These are phyloP conservation scores for Penicillium oxalicum DNA, from an alignment of 2,329 filamentous ascomycete genomes.

Conservation along the genomic window DNA sequence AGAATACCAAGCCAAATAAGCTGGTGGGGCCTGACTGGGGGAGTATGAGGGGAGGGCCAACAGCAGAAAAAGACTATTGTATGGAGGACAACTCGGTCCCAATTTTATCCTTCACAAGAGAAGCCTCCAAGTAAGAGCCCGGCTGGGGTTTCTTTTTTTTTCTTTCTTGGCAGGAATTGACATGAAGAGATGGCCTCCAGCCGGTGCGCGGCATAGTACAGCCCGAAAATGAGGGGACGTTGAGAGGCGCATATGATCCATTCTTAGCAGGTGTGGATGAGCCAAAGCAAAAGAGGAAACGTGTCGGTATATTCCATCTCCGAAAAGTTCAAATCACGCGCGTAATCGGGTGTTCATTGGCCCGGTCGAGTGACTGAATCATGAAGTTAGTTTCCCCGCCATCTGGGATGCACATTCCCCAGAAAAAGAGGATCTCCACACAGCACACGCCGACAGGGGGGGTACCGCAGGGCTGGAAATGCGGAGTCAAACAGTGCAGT, in stretches of 20 bases:
- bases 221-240: too few species aligned
- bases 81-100: too few species aligned
- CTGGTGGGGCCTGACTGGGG: too few species aligned
- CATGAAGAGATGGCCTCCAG: too few species aligned
- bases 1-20: conserved; percentile 2
- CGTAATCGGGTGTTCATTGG: conserved; percentile 2
- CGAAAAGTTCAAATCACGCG: not conserved
- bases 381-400: not conserved
- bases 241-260: too few species aligned
- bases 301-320: conserved; percentile 7
- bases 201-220: too few species aligned
- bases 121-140: too few species aligned
- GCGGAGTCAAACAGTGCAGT: conserved; percentile 5
- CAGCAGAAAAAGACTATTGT: too few species aligned
- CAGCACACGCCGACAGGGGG: not conserved
- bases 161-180: too few species aligned
- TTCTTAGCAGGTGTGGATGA: not conserved
- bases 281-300: not conserved
- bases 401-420: not conserved
- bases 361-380: not conserved
- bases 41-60: too few species aligned
- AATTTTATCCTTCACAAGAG: too few species aligned
- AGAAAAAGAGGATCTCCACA: conserved; percentile 3
- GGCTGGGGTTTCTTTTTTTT: too few species aligned
- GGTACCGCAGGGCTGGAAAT: conserved; percentile 1